Conservation (phyloP, 257 asterid species). For the Nicotiana obtusifolia region DNA sequence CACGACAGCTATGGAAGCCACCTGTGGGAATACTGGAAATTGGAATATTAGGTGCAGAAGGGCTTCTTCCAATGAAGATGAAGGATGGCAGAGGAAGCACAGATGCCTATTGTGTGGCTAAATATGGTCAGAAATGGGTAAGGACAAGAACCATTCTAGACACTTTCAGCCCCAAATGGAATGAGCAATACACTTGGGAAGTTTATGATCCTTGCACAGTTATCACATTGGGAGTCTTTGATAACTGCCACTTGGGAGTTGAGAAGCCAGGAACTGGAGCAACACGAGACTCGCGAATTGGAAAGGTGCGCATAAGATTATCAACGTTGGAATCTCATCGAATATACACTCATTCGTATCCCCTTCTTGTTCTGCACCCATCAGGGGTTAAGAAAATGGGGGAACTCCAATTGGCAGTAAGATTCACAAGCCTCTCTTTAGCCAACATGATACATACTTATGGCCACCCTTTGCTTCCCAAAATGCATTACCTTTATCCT, state of each 20-base stretch:
- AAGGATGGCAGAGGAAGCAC: constrained; percentile 62
- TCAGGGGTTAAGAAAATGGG: constrained; percentile 79
- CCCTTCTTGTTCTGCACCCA: constrained; percentile 64
- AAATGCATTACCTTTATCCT: constrained; percentile 72
- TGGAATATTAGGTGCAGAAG: constrained; percentile 60
- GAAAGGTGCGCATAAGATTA: constrained; percentile 62
- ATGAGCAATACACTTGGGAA: constrained; percentile 81
- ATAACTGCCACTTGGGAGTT: constrained; percentile 51
- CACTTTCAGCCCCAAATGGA: constrained; percentile 58
- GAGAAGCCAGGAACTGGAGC: constrained; percentile 21
- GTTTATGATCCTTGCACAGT: constrained; percentile 82
- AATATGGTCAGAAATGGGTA: constrained; percentile 78
- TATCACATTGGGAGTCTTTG: constrained; percentile 62
- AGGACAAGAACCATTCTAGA: constrained; percentile 64
- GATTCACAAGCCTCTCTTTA: constrained; percentile 58
- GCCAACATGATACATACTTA: constrained; percentile 48
- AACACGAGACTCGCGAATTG: constrained; percentile 45
- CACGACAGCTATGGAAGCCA: constrained; percentile 78
- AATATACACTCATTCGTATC: constrained; percentile 53
- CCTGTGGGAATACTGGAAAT: constrained; percentile 63
- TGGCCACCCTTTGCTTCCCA: constrained; percentile 57
- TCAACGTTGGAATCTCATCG: constrained; percentile 58
- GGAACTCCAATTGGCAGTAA: constrained; percentile 53
- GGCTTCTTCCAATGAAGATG: constrained; percentile 77
- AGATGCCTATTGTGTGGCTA: constrained; percentile 74